These are phyloP conservation scores for Debaryomyces nepalensis DNA, from an alignment of 1,139 yeast genomes.

Conservation along the genomic window DNA sequence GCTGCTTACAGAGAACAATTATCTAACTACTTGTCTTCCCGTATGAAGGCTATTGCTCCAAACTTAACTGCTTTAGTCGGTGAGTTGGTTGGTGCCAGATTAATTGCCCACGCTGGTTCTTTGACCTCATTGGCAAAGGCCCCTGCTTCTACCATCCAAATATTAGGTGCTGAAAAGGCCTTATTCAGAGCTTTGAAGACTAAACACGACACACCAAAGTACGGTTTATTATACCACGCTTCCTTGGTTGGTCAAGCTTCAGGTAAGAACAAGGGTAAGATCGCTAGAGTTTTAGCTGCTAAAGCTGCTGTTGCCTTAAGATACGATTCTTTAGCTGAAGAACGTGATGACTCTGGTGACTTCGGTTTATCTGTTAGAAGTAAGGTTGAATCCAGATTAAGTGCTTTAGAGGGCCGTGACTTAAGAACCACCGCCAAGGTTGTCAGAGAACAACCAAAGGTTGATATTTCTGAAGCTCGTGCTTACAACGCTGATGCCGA, in stretches of 20 bases:
- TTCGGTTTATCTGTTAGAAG: slow-evolving; percentile 91
- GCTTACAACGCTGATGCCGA: slow-evolving; percentile 96
- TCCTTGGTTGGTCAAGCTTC: slow-evolving; percentile 96
- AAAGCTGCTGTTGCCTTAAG: slow-evolving; percentile 96
- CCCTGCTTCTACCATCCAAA: slow-evolving; percentile 98
- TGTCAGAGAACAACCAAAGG: slow-evolving; percentile 77
- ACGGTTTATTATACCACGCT: slow-evolving; percentile 96
- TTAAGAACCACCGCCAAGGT: slow-evolving; percentile 80
- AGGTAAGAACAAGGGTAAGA: slow-evolving; percentile 97
- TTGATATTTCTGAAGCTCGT: slow-evolving; percentile 80
- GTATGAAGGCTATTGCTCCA: slow-evolving; percentile 98
- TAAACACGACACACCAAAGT: slow-evolving; percentile 97
- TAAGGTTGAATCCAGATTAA: slow-evolving; percentile 92
- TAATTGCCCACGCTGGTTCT: slow-evolving; percentile 98
- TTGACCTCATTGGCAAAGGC: slow-evolving; percentile 94
- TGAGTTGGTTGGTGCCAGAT: slow-evolving; percentile 97
- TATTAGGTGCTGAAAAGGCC: slow-evolving; percentile 98
- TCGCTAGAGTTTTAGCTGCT: slow-evolving; percentile 98
- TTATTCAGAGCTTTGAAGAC: slow-evolving; percentile 97
- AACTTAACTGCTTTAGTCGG: slow-evolving; percentile 95
- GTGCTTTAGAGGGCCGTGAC: slow-evolving; percentile 95
- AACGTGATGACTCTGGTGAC: slow-evolving; percentile 93
- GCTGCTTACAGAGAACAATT: slow-evolving; percentile 91
- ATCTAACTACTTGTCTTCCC: slow-evolving; percentile 85
- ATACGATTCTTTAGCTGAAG: slow-evolving; percentile 97